Conservation (phyloP, 164 flowering plant species). For the Dillenia turbinata region DNA sequence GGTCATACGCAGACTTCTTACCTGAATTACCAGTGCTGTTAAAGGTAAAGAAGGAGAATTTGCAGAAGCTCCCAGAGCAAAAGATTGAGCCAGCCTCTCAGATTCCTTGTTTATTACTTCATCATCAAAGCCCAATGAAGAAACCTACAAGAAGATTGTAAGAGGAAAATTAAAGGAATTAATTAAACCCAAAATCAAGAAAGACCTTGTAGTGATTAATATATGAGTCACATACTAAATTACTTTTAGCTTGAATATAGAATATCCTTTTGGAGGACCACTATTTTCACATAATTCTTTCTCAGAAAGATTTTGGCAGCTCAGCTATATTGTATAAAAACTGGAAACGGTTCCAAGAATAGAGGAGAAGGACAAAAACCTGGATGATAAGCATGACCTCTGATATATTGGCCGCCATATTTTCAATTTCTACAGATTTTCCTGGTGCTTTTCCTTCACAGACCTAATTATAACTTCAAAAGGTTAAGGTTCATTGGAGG, state of each 20-base stretch:
- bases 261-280: background rate
- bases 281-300: background rate
- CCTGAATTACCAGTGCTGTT: conserved; percentile 82
- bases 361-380: conserved; percentile 31
- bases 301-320: no score
- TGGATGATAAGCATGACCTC: conserved; percentile 95
- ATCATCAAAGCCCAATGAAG: conserved; percentile 48
- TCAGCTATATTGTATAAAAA: no score
- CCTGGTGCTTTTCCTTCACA: conserved; percentile 72
- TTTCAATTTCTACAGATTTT: conserved; percentile 28
- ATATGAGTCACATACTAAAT: no score
- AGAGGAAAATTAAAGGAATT: background rate
- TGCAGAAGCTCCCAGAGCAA: conserved; percentile 48
- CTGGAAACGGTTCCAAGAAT: background rate
- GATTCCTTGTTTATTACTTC: conserved; percentile 49
- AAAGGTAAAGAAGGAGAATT: conserved; percentile 67
- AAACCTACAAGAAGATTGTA: conserved; percentile 42
- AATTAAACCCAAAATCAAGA: background rate
- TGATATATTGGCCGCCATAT: conserved; percentile 35
- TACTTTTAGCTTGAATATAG: background rate
- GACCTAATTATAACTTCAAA: conserved; percentile 41
- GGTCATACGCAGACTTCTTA: conserved; percentile 9
- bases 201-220: background rate
- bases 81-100: conserved; percentile 53
- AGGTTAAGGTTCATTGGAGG: no score